Evolutionary conservation across 768 basidiomycete genomes (phyloP).

Genomic region (Collybia nuda): DNA sequence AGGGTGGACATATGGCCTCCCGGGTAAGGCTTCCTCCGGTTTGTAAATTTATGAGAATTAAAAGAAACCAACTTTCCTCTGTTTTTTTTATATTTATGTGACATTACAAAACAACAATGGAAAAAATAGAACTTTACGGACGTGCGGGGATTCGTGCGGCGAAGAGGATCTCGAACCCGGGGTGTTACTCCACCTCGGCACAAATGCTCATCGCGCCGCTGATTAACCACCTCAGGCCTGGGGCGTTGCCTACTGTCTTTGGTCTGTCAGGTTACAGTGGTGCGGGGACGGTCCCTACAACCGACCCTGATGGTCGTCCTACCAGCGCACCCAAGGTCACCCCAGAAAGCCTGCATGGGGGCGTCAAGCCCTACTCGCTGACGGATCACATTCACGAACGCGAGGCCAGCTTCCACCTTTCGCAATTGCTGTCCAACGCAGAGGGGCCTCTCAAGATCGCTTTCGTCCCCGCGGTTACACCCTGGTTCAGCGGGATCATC

Average conservation of each 20-base stretch:
- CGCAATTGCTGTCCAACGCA: conserved; percentile 46
- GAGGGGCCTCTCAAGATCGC: conserved; percentile 54
- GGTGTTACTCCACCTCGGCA: conserved; percentile 93
- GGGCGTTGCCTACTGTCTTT: conserved; percentile 79
- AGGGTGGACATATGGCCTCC: conserved; percentile 96
- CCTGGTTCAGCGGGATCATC: conserved; percentile 97
- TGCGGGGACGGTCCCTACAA: conserved; percentile 81
- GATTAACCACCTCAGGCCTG: conserved; percentile 63
- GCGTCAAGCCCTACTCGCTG: conserved; percentile 81
- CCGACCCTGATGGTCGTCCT: conserved; percentile 66
- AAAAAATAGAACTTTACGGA: conserved; percentile 76
- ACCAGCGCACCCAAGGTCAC: conserved; percentile 81
- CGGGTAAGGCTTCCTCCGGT: conserved; percentile 73
- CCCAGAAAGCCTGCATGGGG: conserved; percentile 71
- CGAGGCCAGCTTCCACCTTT: conserved; percentile 86
- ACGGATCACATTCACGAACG: conserved; percentile 99
- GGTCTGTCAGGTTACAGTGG: conserved; percentile 95
- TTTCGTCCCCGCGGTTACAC: conserved; percentile 84
- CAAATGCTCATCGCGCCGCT: conserved; percentile 93
- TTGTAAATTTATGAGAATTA: conserved; percentile 27
- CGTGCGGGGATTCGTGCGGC: conserved; percentile 66
- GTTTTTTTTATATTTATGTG: conserved; percentile 20
- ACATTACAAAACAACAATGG: conserved; percentile 1
- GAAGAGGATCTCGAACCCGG: conserved; percentile 93
- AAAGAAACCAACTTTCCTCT: conserved; percentile 21